Evolutionary conservation across 208 protist genomes (phyloP).

Genomic region (Crithidia fasciculata): DNA sequence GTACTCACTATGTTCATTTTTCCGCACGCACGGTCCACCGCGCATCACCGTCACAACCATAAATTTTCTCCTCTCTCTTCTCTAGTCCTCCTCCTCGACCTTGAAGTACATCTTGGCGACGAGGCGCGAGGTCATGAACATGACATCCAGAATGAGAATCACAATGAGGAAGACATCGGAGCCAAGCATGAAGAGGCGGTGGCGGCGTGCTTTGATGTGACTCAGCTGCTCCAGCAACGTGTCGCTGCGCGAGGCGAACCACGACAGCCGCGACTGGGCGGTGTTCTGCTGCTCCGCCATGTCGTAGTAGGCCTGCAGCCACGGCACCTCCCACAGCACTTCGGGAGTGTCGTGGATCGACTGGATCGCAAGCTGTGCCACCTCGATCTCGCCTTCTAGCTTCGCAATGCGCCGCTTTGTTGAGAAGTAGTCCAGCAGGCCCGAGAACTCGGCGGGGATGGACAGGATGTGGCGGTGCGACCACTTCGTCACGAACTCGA

Average conservation of each 20-base stretch:
- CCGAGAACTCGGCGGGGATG: conserved; percentile 57
- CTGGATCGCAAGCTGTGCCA: conserved; percentile 58
- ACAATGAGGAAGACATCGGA: conserved; percentile 81
- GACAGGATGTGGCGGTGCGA: conserved; percentile 59
- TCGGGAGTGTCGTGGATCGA: conserved; percentile 63
- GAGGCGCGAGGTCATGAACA: conserved; percentile 59
- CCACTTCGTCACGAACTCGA: conserved; percentile 64
- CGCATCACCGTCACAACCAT: background rate
- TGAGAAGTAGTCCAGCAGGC: conserved; percentile 75
- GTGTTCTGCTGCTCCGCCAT: conserved; percentile 63
- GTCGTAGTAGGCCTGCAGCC: conserved; percentile 67
- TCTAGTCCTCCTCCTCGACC: background rate
- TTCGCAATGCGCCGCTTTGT: conserved; percentile 47
- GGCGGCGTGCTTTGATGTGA: conserved; percentile 60
- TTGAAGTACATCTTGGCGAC: conserved; percentile 69
- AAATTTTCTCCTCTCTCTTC: background rate
- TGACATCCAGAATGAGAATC: conserved; percentile 64
- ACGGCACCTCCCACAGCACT: conserved; percentile 80
- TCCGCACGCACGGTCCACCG: background rate
- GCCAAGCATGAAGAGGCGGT: conserved; percentile 77
- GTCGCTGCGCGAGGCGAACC: conserved; percentile 68
- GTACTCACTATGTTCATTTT: too few relatives aligned
- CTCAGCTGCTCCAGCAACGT: conserved; percentile 69
- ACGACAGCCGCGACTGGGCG: conserved; percentile 52
- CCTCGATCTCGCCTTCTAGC: conserved; percentile 64